Conservation (phyloP, 2,329 filamentous ascomycete genomes). For the Colletotrichum musae region DNA sequence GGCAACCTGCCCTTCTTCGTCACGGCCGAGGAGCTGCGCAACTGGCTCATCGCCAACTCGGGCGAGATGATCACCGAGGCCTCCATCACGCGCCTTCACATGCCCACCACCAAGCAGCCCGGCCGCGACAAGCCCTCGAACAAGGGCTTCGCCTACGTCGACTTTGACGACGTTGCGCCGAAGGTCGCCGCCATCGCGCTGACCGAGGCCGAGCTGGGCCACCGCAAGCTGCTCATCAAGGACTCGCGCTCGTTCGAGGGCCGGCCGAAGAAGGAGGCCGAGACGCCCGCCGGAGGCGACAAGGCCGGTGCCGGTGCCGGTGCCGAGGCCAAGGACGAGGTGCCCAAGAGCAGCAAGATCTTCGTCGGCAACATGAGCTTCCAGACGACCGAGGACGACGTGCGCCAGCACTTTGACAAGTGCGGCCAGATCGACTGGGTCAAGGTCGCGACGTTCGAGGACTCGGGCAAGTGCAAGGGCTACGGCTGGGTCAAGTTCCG, state of each 20-base stretch:
- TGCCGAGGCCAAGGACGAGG: conserved; percentile 50
- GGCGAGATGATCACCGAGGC: conserved; percentile 76
- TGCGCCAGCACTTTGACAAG: conserved; percentile 85
- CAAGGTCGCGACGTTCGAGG: conserved; percentile 95
- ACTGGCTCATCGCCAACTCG: conserved; percentile 83
- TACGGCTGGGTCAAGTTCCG: conserved; percentile 96
- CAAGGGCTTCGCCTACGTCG: conserved; percentile 96
- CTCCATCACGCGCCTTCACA: conserved; percentile 86
- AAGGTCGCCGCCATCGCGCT: conserved; percentile 85
- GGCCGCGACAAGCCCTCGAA: conserved; percentile 70
- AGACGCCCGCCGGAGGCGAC: conserved; percentile 46
- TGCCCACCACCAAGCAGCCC: conserved; percentile 75
- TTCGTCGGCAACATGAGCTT: conserved; percentile 95
- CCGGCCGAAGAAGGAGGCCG: conserved; percentile 78
- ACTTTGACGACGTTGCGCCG: conserved; percentile 81
- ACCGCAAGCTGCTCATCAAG: conserved; percentile 92
- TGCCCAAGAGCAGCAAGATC: conserved; percentile 79
- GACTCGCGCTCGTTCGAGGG: conserved; percentile 91
- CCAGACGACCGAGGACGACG: conserved; percentile 83
- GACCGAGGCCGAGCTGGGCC: conserved; percentile 84
- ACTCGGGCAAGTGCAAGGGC: conserved; percentile 97
- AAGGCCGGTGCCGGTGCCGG: too few species aligned
- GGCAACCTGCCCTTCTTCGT: conserved; percentile 92
- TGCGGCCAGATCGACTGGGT: conserved; percentile 88
- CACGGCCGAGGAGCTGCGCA: conserved; percentile 80